Evolutionary conservation across 768 basidiomycete genomes (phyloP).

Genomic region (Rubroboletus pulcherrimus): DNA sequence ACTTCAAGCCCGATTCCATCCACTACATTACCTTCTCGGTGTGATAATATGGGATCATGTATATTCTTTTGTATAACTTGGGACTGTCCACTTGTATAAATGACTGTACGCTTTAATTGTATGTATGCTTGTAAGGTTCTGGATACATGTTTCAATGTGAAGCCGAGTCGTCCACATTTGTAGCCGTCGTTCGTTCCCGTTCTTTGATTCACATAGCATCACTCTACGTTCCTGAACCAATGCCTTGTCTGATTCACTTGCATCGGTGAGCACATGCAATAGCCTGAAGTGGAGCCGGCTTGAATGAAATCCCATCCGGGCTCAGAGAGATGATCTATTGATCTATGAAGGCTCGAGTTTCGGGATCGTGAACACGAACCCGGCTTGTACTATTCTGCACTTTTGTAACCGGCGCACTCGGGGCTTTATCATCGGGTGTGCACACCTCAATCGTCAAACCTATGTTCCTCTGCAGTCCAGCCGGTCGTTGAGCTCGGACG

Average conservation of each 20-base stretch:
- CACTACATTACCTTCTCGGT: constrained; percentile 15
- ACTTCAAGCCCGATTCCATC: constrained; percentile 12
- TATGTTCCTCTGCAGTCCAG: neutral
- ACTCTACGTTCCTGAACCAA: neutral
- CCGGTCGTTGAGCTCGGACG: neutral
- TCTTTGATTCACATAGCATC: neutral
- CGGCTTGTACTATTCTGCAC: neutral
- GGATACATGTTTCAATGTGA: neutral
- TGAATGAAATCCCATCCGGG: no score
- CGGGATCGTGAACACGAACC: neutral
- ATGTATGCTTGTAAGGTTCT: constrained; percentile 16
- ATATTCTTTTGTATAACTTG: constrained; percentile 31
- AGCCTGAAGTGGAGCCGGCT: no score
- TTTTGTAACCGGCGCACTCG: neutral
- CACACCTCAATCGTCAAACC: neutral
- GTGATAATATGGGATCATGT: constrained; percentile 30
- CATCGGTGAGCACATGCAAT: no score
- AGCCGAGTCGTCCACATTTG: neutral
- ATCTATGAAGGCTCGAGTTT: neutral
- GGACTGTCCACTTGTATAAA: constrained; percentile 23
- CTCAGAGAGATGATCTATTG: neutral
- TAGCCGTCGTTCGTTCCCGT: neutral
- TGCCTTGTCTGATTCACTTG: no score
- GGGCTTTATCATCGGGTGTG: neutral
- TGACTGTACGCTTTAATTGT: constrained; percentile 16